Base-by-base conservation (phyloP, 2,329 filamentous ascomycete species). In the Massarina eburnea region DNA sequence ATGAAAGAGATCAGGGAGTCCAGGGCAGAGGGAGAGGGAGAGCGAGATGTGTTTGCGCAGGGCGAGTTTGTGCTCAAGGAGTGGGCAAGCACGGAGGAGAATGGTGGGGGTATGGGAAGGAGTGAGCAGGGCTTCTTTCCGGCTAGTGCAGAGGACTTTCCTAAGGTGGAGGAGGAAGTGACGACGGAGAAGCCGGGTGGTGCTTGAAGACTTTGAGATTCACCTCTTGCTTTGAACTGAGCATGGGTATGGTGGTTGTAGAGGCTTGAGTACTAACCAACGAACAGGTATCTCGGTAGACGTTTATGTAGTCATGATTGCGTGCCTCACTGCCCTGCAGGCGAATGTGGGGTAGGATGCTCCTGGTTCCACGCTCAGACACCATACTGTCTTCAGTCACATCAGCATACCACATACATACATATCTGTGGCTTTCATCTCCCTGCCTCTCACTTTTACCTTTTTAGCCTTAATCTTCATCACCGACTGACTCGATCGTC, bases 71-170 rank as follows among this genome's bases (percentile, higher is more conserved):
- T 62, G 18, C 38, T 70, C 71, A 66, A 57, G 42, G 79, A 85
- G 64, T 76, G 77, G 60, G 72, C 77, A 35, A 65, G 68, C 56
- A 81, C 77, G 7, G 67, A 67, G 46, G 65, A 65, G 46, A 66
- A 61, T 7, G 71, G 70, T 1, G 79, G 79, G 4, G 79, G 78
- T 1, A 71, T 82, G 66, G 78, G 78, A 4, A 71, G 70, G 60
- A 81, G 78, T 54, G 64, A 65, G 22, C 67, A 73, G 35, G 68
- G 71, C 1, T 34, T 67, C 2, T 63, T 63, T 50, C 56, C 53
- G 3, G 48, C 59, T 5, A 39, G 51, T 6, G 46, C 51, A 4
- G 53, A 53, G 1, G 66, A 68, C 38, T 69, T 68, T 37, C 66
- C 66, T 7, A 58, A 60, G 20, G 46, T 53, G 1, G 55, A 48